A percentile compares a stretch with the other conserved stretches of the same genome.
Evolutionary conservation across 345 rosid species (phyloP).

Genomic region (Salix dunnii): DNA sequence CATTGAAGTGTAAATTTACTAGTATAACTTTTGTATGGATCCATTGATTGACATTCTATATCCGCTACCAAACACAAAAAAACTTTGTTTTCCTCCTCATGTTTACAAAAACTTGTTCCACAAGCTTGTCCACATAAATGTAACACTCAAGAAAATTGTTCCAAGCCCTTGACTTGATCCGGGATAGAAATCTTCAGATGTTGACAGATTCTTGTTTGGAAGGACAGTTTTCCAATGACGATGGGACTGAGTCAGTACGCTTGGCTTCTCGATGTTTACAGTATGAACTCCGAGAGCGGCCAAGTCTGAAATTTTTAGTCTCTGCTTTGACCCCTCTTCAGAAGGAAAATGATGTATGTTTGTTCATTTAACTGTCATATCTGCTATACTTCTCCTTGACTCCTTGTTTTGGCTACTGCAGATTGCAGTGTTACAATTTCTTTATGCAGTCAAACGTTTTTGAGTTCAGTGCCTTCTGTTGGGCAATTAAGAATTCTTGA

Average conservation of each 20-base stretch:
- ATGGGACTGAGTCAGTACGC: constrained; percentile 85
- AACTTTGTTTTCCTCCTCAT: neutral
- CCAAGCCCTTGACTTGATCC: constrained; percentile 78
- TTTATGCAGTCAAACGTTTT: neutral
- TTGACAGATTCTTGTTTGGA: constrained; percentile 89
- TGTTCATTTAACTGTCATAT: constrained; percentile 16
- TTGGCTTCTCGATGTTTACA: constrained; percentile 92
- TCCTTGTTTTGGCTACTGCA: neutral
- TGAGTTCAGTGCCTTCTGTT: neutral
- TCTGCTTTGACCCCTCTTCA: constrained; percentile 83
- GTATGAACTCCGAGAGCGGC: constrained; percentile 90
- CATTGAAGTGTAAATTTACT: neutral
- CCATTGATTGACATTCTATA: neutral
- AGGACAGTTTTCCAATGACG: constrained; percentile 79
- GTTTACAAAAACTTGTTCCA: too few relatives aligned
- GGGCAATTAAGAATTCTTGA: neutral
- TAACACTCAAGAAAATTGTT: constrained; percentile 14
- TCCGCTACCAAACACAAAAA: neutral
- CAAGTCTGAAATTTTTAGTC: constrained; percentile 70
- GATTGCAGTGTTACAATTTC: neutral
- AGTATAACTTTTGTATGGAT: neutral
- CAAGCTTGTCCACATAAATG: neutral
- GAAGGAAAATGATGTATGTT: constrained; percentile 68
- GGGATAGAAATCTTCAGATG: constrained; percentile 84
- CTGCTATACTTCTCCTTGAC: neutral